Evolutionary conservation across 768 basidiomycete species (phyloP), one percentile per base, ranked within the genome.

Genomic region (Lentinula sp.): DNA sequence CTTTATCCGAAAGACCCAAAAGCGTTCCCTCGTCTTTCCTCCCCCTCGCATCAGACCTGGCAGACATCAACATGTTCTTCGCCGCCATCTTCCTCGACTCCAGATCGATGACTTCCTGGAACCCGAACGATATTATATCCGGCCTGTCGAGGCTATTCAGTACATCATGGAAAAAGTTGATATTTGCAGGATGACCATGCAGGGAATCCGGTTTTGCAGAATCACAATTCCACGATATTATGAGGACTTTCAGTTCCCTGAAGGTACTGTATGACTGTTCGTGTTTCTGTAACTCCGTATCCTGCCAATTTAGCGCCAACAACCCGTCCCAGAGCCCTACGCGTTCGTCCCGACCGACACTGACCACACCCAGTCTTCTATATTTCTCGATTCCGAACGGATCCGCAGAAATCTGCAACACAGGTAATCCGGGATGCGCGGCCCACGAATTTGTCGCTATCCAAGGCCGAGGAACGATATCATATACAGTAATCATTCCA

Each of bases 31-130:
- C 45, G 3, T 58, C 48, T 33, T 45, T 32, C 20, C 36, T 58
- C 4, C n/a, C 32, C 79, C 76, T n/a, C 69, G 87, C 87, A 74
- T 87, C 91, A 64, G 86, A 83, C 15, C 80, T 79, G 5, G 88
- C 90, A 6, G 88, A 89, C 5, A 96, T 79, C 0, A 99, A 69
- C 32, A 98, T 86, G 18, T 88, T 93, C 75, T 97, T 95, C 67
- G 96, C 96, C 1, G 90, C 87, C 79, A 98, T 87, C 74, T 87
- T 93, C 63, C 93, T 86, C 64, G 85, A 87, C 66, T 97, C 95
- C n/a, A 99, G 83, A 69, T 97, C 94, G 62, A 99, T 93, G 42
- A 98, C 83, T 74, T 98, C 96, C 72, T 99, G 96, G 72, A 98
- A 90, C 1, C 95, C 95, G 66, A 99, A 96, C 4, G 86, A 83